Conservation (phyloP, 2,329 filamentous ascomycete species). For the Xylariaceae sp. region DNA sequence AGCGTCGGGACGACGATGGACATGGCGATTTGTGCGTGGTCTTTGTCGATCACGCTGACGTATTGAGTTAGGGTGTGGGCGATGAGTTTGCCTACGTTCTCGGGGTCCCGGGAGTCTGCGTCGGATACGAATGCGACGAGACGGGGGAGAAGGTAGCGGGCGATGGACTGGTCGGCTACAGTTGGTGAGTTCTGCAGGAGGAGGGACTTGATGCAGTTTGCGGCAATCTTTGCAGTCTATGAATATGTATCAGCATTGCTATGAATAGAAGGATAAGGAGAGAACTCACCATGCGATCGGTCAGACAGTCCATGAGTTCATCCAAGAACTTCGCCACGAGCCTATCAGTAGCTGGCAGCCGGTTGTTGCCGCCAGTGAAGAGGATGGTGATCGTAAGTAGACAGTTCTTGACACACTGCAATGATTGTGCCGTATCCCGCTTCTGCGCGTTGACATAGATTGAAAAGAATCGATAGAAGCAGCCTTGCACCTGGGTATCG, state of each 20-base stretch:
- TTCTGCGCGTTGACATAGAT: constrained; percentile 74
- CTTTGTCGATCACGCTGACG: constrained; percentile 42
- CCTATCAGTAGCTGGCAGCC: constrained; percentile 68
- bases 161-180: constrained; percentile 65
- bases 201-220: constrained; percentile 82
- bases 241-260: constrained; percentile 18
- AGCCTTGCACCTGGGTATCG: constrained; percentile 70
- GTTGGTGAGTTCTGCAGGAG: constrained; percentile 61
- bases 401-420: constrained; percentile 89
- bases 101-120: constrained; percentile 70
- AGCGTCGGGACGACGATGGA: constrained; percentile 73
- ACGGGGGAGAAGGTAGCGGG: constrained; percentile 67
- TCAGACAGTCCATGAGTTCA: constrained; percentile 79
- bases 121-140: constrained; percentile 70
- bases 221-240: constrained; percentile 79
- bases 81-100: constrained; percentile 65
- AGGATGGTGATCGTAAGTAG: constrained; percentile 84
- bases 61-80: constrained; percentile 72
- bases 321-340: constrained; percentile 70
- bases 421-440: constrained; percentile 66
- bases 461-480: constrained; percentile 73
- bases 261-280: neutral
- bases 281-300: constrained; percentile 61
- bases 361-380: constrained; percentile 71
- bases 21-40: constrained; percentile 56